phyloP scores from a whole-genome alignment of 495 filamentous ascomycete species.

The Lepidopterella palustris region DNA sequence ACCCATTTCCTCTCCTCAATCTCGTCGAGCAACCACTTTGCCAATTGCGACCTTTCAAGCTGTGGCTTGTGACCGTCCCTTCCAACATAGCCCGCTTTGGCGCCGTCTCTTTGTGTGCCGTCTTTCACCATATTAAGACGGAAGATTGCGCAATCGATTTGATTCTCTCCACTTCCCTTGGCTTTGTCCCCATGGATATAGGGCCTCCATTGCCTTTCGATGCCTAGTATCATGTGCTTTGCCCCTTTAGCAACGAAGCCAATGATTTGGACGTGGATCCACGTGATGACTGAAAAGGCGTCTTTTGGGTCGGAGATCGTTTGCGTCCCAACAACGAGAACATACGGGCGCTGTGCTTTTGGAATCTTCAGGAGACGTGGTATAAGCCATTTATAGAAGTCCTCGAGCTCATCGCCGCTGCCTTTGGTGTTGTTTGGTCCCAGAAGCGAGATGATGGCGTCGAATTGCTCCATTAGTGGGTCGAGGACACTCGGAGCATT shows the following conservation, averaged over 20 bases:
- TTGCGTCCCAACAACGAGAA: background rate
- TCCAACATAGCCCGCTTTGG: background rate
- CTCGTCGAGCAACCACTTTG: background rate
- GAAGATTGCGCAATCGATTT: no score
- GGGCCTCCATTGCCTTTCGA: background rate
- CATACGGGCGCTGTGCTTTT: background rate
- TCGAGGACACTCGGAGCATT: background rate
- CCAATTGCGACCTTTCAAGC: background rate
- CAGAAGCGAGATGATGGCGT: background rate
- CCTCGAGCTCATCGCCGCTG: background rate
- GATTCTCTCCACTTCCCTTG: no score
- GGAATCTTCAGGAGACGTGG: background rate
- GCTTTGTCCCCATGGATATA: background rate
- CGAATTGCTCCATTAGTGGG: background rate
- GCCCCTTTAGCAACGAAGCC: background rate
- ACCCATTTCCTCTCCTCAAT: background rate
- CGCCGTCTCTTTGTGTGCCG: background rate
- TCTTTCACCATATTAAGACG: background rate
- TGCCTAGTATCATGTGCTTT: background rate
- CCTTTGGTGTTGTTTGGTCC: background rate
- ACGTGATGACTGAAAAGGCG: background rate
- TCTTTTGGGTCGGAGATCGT: background rate
- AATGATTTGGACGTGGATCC: background rate
- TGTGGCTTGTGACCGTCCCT: background rate
- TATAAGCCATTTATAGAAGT: conserved; percentile 1